phyloP scores from a whole-genome alignment of 1,139 yeast genomes.

The Nakaseomyces sp. region DNA sequence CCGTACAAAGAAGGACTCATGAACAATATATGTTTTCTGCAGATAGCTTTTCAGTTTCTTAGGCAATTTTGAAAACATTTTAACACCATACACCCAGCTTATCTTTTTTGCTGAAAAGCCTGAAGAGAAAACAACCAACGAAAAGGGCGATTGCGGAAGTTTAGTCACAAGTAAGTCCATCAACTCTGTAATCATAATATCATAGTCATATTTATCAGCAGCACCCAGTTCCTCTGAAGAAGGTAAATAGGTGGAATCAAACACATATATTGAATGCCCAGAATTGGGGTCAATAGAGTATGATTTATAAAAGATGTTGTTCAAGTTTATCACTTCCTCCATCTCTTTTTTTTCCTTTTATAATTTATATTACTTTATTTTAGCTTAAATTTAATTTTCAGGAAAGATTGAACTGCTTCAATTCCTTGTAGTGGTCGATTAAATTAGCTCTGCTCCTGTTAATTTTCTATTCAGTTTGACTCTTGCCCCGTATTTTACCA shows the following conservation, averaged over 20 bases:
- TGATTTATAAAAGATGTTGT: constrained; percentile 50
- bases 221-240: constrained; percentile 33
- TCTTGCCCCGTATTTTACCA: too few relatives aligned
- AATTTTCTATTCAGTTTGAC: too few relatives aligned
- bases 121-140: constrained; percentile 65
- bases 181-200: constrained; percentile 35
- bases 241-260: constrained; percentile 71
- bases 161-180: constrained; percentile 32
- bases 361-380: too few relatives aligned
- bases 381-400: too few relatives aligned
- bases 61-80: constrained; percentile 64
- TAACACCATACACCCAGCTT: constrained; percentile 70
- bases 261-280: constrained; percentile 56
- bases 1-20: constrained; percentile 84
- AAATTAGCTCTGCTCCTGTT: too few relatives aligned
- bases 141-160: constrained; percentile 52
- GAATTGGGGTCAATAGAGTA: constrained; percentile 52
- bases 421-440: too few relatives aligned
- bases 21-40: constrained; percentile 66
- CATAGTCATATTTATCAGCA: constrained; percentile 31
- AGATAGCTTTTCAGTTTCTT: constrained; percentile 47
- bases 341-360: constrained; percentile 28
- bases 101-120: constrained; percentile 54
- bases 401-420: too few relatives aligned
- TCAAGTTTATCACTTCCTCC: constrained; percentile 27